phyloP scores from a whole-genome alignment of 345 rosid species.

The Erodium maritimum region DNA sequence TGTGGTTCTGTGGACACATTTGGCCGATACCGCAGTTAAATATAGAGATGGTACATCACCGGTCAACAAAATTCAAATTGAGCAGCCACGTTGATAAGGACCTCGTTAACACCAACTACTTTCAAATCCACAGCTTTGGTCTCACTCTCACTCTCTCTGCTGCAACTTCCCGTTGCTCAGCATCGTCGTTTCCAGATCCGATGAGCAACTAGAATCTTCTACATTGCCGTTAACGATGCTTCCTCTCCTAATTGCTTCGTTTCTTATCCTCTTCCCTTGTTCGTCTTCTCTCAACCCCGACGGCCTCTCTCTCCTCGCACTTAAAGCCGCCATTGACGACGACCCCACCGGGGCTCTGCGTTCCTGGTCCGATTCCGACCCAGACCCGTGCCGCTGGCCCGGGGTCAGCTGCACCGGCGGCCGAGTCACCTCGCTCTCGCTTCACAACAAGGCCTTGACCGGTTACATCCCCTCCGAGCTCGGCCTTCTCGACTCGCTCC shows the following conservation, averaged over 20 bases:
- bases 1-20: no score
- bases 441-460: slow-evolving; percentile 34
- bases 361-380: slow-evolving; percentile 69
- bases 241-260: not conserved
- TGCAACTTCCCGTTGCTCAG: not conserved
- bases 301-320: slow-evolving; percentile 86
- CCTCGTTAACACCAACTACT: not conserved
- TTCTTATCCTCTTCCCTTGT: slow-evolving; percentile 13
- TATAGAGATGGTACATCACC: no score
- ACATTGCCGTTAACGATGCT: no score
- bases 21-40: no score
- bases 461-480: slow-evolving; percentile 88
- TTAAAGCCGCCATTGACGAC: slow-evolving; percentile 51
- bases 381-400: slow-evolving; percentile 71
- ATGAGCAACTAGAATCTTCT: not conserved
- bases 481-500: slow-evolving; percentile 59
- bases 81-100: no score
- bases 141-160: not conserved
- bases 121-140: not conserved
- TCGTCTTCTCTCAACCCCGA: slow-evolving; percentile 36
- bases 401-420: slow-evolving; percentile 49
- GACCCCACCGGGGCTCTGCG: slow-evolving; percentile 52
- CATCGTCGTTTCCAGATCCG: not conserved
- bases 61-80: no score
- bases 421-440: slow-evolving; percentile 51